These are phyloP conservation scores for Pythium inflatum DNA, from an alignment of 352 stramenopile genomes.

Conservation along the genomic window DNA sequence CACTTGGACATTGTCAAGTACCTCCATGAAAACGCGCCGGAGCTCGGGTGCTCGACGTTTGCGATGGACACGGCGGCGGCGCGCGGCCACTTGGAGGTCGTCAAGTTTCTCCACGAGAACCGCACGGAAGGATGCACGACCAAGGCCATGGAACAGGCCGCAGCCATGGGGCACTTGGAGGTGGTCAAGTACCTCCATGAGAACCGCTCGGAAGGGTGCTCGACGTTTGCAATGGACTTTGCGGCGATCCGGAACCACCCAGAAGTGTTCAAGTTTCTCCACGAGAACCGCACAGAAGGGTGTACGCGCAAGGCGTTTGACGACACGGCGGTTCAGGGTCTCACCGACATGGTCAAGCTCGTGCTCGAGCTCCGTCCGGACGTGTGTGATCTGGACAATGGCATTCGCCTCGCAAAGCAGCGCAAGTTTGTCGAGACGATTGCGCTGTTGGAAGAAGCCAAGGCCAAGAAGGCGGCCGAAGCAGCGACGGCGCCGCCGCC, in stretches of 20 bases:
- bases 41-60: constrained; percentile 34
- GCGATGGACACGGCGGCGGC: constrained; percentile 41
- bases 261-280: constrained; percentile 52
- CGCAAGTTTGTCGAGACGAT: constrained; percentile 41
- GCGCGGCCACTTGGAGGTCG: constrained; percentile 36
- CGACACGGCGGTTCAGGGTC: constrained; percentile 47
- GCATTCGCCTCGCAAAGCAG: constrained; percentile 50
- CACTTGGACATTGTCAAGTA: constrained; percentile 43
- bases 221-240: constrained; percentile 62
- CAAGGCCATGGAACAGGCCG: constrained; percentile 41
- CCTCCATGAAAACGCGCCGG: constrained; percentile 36
- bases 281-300: constrained; percentile 56
- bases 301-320: constrained; percentile 57
- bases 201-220: constrained; percentile 45
- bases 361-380: constrained; percentile 41
- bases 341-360: constrained; percentile 47
- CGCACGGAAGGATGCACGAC: constrained; percentile 39
- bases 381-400: constrained; percentile 44
- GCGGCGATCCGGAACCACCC: constrained; percentile 47
- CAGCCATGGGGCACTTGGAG: constrained; percentile 33
- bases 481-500: not conserved
- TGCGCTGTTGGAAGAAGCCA: constrained; percentile 24
- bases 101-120: constrained; percentile 45
- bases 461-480: constrained; percentile 16
- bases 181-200: constrained; percentile 42